A percentile compares a stretch with the other conserved stretches of the same genome.
Conservation (phyloP, 2,329 filamentous ascomycete genomes). For the Scedosporium dehoogii region DNA sequence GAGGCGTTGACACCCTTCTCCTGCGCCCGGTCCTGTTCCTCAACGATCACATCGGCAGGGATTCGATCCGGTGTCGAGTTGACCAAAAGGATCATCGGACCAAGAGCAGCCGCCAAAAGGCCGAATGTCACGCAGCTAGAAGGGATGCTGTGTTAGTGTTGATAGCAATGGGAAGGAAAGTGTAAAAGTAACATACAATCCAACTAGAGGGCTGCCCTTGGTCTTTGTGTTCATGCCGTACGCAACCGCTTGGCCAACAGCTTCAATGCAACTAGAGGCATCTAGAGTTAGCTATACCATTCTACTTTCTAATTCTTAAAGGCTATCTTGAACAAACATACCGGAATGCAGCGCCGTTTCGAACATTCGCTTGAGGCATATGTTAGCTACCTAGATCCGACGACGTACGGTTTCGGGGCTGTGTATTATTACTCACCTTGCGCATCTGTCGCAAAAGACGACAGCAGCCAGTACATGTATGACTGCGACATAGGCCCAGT, state of each 20-base stretch:
- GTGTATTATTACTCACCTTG: conserved; percentile 17
- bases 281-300: not conserved
- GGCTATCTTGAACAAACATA: not conserved
- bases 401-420: too few species aligned
- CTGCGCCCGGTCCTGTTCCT: conserved; percentile 16
- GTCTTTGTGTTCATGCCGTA: conserved; percentile 31
- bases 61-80: conserved; percentile 28
- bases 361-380: conserved; percentile 23
- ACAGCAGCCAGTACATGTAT: conserved; percentile 34
- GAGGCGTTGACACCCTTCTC: not conserved
- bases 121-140: conserved; percentile 26
- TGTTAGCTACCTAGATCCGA: not conserved
- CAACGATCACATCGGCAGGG: conserved; percentile 26
- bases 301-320: not conserved
- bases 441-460: conserved; percentile 29
- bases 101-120: conserved; percentile 22
- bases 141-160: not conserved
- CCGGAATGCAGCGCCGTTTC: conserved; percentile 29
- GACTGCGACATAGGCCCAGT: conserved; percentile 30
- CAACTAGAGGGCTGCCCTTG: conserved; percentile 23
- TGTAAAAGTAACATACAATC: conserved; percentile 22
- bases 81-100: conserved; percentile 27
- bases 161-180: conserved; percentile 1
- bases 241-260: conserved; percentile 28
- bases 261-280: conserved; percentile 21